These are phyloP conservation scores for Aspergillus bridgeri DNA, from an alignment of 495 filamentous ascomycete species.

Conservation along the genomic window DNA sequence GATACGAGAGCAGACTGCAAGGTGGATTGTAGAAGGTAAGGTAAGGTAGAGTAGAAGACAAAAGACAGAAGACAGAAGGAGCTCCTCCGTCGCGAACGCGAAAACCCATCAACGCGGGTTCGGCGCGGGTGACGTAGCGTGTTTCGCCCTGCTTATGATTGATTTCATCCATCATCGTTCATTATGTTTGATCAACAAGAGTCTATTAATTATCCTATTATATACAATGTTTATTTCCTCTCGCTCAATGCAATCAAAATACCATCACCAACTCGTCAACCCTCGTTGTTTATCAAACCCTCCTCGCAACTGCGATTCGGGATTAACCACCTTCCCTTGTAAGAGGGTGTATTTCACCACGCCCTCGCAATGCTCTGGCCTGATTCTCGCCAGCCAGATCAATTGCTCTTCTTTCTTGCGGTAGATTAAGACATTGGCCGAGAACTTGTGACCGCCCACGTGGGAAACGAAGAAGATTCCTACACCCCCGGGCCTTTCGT, in stretches of 20 bases:
- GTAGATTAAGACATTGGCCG: constrained; percentile 88
- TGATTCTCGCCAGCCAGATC: constrained; percentile 87
- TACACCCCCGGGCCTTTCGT: constrained; percentile 80
- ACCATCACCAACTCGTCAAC: constrained; percentile 76
- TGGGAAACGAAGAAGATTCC: constrained; percentile 95
- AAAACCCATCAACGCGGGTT: constrained; percentile 29
- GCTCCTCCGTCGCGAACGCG: constrained; percentile 18
- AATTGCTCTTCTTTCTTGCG: constrained; percentile 70
- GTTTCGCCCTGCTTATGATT: no score
- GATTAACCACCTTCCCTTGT: constrained; percentile 91
- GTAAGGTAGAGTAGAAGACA: background rate
- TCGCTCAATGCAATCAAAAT: background rate
- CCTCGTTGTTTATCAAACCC: constrained; percentile 80
- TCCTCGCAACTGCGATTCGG: constrained; percentile 76
- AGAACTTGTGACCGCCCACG: constrained; percentile 92
- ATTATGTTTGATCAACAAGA: background rate
- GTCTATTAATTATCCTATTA: background rate
- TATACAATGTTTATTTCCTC: background rate
- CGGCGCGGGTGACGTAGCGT: constrained; percentile 24
- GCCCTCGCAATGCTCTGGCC: constrained; percentile 90
- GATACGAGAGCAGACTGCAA: background rate
- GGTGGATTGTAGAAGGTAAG: background rate
- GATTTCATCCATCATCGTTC: no score
- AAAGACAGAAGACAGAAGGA: background rate
- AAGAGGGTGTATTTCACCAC: constrained; percentile 85